Base-by-base conservation (phyloP, 163 green algal genomes). In the Prototheca wickerhamii region DNA sequence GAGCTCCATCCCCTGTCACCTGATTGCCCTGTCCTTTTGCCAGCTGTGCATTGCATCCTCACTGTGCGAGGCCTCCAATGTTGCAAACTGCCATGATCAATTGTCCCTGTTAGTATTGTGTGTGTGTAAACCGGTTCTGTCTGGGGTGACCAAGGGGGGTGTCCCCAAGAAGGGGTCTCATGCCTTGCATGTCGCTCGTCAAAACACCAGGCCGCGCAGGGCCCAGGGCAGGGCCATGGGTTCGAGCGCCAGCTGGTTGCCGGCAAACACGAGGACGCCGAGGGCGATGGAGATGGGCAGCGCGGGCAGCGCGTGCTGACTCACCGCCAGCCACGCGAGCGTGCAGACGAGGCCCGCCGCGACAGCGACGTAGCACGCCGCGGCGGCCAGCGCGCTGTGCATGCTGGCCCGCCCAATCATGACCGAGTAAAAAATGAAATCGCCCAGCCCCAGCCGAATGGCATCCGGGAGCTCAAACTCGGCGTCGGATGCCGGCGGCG, bases 361-460 rank as follows among this genome's bases (percentile, higher is more conserved):
- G 52, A 98, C 91, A 37, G 85, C 92, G 17, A 97, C 59, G 77
- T 92, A 98, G 37, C 82, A 84, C 1, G 83, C 76, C 64, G 88
- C 89, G 17, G 92, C 89, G 18, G 89, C 95, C 68, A 96, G 86
- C 69, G 89, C 83, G 72, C 97, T 92, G 69, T 95, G 96, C 86
- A 96, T 95, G 8, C 91, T 87, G 4, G 93, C 92, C 3, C 92
- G 75, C 0, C 89, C 89, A 17, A 96, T 86, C 25, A 98, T 78
- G 55, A 98, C 81, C 10, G 25, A 55, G 37, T 99, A 99, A 70
- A 99, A 99, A 53, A 98, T 98, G 77, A 99, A 98, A 77, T 99
- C 93, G 50, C 62, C 66, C 25, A 99, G 69, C 26, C 93, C 93
- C 52, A 99, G 85, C 79, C 95, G 95, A 61, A 96, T 92, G 26